These are phyloP conservation scores for Schwanniomyces vanrijiae DNA, from an alignment of 805 yeast species.

Conservation along the genomic window DNA sequence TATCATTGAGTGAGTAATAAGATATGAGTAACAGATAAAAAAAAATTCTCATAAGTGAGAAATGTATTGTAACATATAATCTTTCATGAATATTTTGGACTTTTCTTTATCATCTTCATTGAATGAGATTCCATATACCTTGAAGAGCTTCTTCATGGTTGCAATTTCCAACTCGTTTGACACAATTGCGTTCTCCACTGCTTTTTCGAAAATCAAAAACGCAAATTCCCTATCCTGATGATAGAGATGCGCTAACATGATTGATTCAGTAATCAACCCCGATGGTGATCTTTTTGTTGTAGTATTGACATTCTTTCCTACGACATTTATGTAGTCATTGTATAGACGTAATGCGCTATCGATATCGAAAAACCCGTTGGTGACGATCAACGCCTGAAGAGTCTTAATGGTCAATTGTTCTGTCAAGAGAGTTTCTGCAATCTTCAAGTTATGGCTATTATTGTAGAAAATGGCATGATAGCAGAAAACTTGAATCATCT, in stretches of 20 bases:
- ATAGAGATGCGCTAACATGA: constrained; percentile 43
- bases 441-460: constrained; percentile 26
- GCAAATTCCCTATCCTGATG: constrained; percentile 56
- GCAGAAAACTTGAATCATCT: constrained; percentile 39
- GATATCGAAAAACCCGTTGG: constrained; percentile 36
- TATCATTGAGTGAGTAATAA: background rate
- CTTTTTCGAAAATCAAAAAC: constrained; percentile 48
- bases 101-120: constrained; percentile 35
- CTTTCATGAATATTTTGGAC: constrained; percentile 33
- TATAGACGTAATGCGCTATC: constrained; percentile 43
- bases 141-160: constrained; percentile 42
- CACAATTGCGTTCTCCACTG: constrained; percentile 34
- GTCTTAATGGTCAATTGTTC: constrained; percentile 28
- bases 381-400: constrained; percentile 43
- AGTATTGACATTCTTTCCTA: constrained; percentile 30
- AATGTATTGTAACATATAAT: constrained; percentile 12
- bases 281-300: constrained; percentile 35
- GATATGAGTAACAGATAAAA: background rate
- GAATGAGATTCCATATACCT: constrained; percentile 52
- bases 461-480: constrained; percentile 37
- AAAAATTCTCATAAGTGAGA: constrained; percentile 7
- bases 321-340: constrained; percentile 44
- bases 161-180: constrained; percentile 41
- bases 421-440: constrained; percentile 40
- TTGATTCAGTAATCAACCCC: constrained; percentile 47